Percentiles rank a stretch among this genome's conserved stretches.
Conservation (phyloP, 2,329 filamentous ascomycete genomes). For the Magnaporthales sp. region DNA sequence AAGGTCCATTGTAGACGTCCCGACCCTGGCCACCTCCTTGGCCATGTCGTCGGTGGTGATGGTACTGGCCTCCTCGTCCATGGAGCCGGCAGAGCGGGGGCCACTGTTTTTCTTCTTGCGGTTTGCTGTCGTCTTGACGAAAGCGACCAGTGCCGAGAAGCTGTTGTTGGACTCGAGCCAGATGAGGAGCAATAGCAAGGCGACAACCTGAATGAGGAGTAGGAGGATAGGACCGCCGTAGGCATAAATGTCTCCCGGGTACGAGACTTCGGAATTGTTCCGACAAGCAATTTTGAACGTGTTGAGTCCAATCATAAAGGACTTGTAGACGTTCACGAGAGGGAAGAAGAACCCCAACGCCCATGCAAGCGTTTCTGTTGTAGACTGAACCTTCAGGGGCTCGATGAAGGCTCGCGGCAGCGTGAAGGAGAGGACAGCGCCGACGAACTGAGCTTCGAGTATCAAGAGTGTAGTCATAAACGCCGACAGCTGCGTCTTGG, state of each 20-base stretch:
- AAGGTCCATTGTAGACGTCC: conserved; percentile 40
- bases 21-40: not conserved
- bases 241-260: conserved; percentile 61
- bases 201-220: conserved; percentile 62
- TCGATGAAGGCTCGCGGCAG: not conserved
- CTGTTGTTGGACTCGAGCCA: conserved; percentile 72
- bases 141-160: conserved; percentile 37
- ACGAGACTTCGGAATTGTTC: conserved; percentile 49
- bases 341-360: not conserved
- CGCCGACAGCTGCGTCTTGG: conserved; percentile 69
- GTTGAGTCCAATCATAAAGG: conserved; percentile 69
- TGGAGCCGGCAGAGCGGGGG: conserved; percentile 13
- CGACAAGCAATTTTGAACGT: conserved; percentile 74
- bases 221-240: conserved; percentile 85
- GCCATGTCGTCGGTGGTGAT: not conserved
- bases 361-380: not conserved
- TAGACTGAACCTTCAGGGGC: not conserved
- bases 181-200: conserved; percentile 65
- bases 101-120: conserved; percentile 12
- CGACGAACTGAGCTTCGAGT: conserved; percentile 51
- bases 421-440: conserved; percentile 63
- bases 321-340: not conserved
- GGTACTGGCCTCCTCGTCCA: conserved; percentile 41
- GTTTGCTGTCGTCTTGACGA: conserved; percentile 9
- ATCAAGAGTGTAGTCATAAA: conserved; percentile 69